Evolutionary conservation across 495 filamentous ascomycete genomes (phyloP).

Genomic region (Aspergillus avenaceus): DNA sequence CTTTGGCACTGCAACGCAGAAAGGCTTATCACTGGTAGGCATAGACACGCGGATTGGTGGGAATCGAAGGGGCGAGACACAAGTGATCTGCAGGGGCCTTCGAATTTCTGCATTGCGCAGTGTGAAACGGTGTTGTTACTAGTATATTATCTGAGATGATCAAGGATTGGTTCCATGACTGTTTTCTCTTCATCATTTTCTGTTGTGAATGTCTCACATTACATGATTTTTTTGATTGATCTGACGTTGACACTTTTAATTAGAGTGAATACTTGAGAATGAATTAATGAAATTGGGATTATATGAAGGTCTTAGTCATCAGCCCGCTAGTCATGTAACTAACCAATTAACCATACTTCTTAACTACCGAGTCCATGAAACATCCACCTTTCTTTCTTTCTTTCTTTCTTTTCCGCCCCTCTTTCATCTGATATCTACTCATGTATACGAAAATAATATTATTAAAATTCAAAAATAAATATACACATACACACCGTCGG

Average conservation of each 20-base stretch:
- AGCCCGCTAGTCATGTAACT: background rate
- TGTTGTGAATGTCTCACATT: no score
- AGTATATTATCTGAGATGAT: background rate
- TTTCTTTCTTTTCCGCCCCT: background rate
- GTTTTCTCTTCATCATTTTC: background rate
- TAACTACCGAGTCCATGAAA: background rate
- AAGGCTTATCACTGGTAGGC: slow-evolving; percentile 1
- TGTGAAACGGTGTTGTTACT: background rate
- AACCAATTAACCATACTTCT: background rate
- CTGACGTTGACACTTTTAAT: background rate
- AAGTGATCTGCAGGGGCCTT: slow-evolving; percentile 7
- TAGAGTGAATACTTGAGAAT: no score
- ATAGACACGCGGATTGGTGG: slow-evolving; percentile 1
- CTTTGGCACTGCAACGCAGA: background rate
- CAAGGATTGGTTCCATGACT: background rate
- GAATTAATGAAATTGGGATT: background rate
- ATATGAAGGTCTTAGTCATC: background rate
- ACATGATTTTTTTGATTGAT: background rate
- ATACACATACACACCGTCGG: background rate
- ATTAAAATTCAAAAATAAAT: no score
- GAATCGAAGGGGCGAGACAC: background rate
- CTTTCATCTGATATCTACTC: no score
- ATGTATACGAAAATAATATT: no score
- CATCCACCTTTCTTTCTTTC: background rate
- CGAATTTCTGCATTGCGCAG: background rate